Evolutionary conservation across 768 basidiomycete species (phyloP), one percentile per base, ranked within the genome.

Genomic region (Lactifluus pinguis): DNA sequence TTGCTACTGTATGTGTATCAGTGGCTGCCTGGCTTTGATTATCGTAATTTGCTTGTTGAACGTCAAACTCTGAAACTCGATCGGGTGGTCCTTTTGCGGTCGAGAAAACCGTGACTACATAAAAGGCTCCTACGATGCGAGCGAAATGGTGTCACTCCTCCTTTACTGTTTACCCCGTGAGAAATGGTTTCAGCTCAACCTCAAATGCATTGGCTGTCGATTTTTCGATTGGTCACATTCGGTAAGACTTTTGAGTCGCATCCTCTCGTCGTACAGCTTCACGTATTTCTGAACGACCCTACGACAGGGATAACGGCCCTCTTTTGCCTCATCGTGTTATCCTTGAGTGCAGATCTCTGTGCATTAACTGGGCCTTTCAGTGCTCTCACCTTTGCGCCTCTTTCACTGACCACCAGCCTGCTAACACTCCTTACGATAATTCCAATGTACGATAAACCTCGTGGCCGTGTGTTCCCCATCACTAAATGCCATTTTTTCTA

Each of bases 321-420:
- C 8, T 71, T 74, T 54, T 67, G 72, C 5, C 0, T 75, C 36
- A 67, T 77, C 54, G 72, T 65, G 25, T 55, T 77, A 21, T 70
- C 66, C 13, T 1, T 76, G 2, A 62, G 68, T 6, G 75, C 68
- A 15, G 47, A 68, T 54, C 49, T 76, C 36, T 65, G 69, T 55
- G 61, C 68, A 10, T 52, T 68, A 54, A 66, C 69, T 4, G 49
- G 56, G 13, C 53, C 57, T 9, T 0, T 2, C 3, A 2, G 1
- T 25, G 25, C 25, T 25, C 25, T 25, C 25, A 59, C n/a, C 7
- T 77, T 69, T 44, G 59, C 63, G 51, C 63, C 64, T 6, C 63
- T 77, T 15, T 70, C 61, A n/a, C 13, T 76, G 41, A 69, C 74
- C 10, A 67, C 67, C 11, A 62, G 64, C 6, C 42, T 53, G 34